A percentile compares a stretch with the other conserved stretches of the same genome.
Conservation (phyloP, 768 basidiomycete genomes). For the Cystobasidiopsis lactophilus region DNA sequence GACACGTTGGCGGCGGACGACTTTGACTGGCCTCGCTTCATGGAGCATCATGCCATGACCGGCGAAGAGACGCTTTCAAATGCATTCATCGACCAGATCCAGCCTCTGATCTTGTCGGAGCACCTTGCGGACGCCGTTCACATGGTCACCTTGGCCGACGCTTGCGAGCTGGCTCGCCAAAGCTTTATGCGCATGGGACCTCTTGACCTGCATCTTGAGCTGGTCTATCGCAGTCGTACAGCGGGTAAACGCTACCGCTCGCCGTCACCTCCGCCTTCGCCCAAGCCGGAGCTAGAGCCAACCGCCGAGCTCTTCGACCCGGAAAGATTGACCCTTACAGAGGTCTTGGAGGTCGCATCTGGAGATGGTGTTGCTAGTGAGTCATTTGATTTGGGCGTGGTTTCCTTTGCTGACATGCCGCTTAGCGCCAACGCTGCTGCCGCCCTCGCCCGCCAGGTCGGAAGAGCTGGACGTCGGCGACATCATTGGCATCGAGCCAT, state of each 20-base stretch:
- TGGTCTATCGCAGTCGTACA: background rate
- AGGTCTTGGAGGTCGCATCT: background rate
- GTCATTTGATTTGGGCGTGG: background rate
- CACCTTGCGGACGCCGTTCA: no score
- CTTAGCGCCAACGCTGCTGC: background rate
- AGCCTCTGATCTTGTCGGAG: background rate
- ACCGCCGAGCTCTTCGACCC: background rate
- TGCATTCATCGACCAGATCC: background rate
- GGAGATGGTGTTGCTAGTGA: background rate
- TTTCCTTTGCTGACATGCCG: background rate
- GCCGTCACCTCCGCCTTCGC: no score
- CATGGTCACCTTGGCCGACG: background rate
- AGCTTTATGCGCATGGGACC: background rate
- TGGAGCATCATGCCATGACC: background rate
- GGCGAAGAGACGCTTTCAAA: background rate
- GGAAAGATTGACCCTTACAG: background rate
- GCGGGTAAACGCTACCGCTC: no score
- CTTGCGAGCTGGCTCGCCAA: background rate
- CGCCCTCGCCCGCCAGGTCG: background rate
- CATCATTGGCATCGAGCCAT: slow-evolving; percentile 45
- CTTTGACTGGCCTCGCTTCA: background rate
- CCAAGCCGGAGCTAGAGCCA: no score
- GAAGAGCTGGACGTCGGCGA: slow-evolving; percentile 3
- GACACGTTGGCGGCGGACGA: background rate
- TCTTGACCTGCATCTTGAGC: background rate